phyloP scores from a whole-genome alignment of 225 moss, liverwort and hornwort genomes.

The Rhytidiadelphus loreus region DNA sequence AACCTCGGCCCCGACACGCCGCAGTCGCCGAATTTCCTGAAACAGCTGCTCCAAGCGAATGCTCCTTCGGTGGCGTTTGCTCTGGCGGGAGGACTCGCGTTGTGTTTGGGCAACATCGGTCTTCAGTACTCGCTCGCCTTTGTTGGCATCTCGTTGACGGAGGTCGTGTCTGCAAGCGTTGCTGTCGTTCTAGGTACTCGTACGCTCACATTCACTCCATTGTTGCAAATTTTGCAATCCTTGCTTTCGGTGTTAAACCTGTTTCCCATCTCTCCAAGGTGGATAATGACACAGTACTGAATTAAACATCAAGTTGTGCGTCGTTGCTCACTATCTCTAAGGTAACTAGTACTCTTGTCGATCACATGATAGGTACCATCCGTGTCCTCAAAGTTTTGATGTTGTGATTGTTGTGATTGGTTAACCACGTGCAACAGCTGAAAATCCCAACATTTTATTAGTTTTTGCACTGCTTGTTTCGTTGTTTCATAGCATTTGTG shows the following conservation, averaged over 20 bases:
- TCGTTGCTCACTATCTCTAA: neutral
- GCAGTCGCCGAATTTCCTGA: constrained; percentile 44
- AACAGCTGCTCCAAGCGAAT: constrained; percentile 55
- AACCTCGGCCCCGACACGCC: constrained; percentile 39
- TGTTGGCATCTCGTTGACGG: constrained; percentile 74
- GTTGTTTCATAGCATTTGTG: neutral
- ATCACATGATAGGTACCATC: neutral
- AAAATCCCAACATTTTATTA: neutral
- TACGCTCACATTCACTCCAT: neutral
- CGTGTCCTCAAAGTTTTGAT: neutral
- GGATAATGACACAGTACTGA: neutral
- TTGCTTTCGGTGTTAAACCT: neutral
- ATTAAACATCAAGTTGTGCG: neutral
- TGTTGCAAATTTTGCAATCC: neutral
- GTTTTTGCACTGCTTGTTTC: neutral
- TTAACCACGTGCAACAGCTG: neutral
- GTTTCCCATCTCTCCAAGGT: neutral
- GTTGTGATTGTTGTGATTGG: neutral
- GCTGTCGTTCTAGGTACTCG: constrained; percentile 60
- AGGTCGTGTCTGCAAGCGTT: constrained; percentile 76
- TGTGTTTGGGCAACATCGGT: constrained; percentile 67
- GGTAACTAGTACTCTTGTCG: neutral
- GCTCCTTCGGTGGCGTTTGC: constrained; percentile 73
- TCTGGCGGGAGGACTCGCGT: constrained; percentile 54
- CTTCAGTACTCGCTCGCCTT: constrained; percentile 86